Base-by-base conservation (phyloP, 2,329 filamentous ascomycete species). In the Trichoderma pleuroti region DNA sequence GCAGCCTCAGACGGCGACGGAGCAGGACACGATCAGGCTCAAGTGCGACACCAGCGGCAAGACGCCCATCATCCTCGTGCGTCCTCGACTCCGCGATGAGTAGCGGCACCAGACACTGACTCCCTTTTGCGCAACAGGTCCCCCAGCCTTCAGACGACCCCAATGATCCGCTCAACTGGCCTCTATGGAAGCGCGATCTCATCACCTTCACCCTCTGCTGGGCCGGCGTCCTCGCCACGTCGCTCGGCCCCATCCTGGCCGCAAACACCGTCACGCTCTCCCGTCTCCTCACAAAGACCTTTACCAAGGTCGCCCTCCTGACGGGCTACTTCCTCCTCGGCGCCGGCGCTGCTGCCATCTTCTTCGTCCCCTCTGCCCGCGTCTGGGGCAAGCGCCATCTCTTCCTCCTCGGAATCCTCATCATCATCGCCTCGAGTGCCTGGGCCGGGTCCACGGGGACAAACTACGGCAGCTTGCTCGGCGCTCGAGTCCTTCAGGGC, bases 321-420 rank as follows among this genome's bases (percentile, higher is more conserved):
- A 98, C 94, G 0, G 94, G 94, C 67, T 97, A 94, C 80, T 94
- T 93, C 79, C 86, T 98, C 24, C 87, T 94, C 32, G 95, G 93
- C 24, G 92, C 93, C 3, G 94, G 93, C 12, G 84, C 93, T 16
- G 91, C 92, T 1, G 94, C 93, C 64, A 89, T 96, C 79, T 85
- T 98, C 74, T 94, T 94, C 80, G 94, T 98, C 3, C 93, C 95
- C 0, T 93, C 91, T 1, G 93, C 93, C 24, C 89, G 94, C 70
- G 91, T 98, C 73, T 98, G 93, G 92, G 95, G 95, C 49, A 98
- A 97, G 81, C 87, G 94, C 52, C 95, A 98, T 82, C 83, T 94
- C 18, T 98, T 97, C 79, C 81, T 98, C 30, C 76, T 97, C 2
- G 94, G 93, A 9, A 90, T 91, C 59, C 74, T 92, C 61, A 85